Evolutionary conservation across 2,329 filamentous ascomycete genomes (phyloP), one percentile per base, ranked within the genome.

Genomic region (Hysterium pulicare): DNA sequence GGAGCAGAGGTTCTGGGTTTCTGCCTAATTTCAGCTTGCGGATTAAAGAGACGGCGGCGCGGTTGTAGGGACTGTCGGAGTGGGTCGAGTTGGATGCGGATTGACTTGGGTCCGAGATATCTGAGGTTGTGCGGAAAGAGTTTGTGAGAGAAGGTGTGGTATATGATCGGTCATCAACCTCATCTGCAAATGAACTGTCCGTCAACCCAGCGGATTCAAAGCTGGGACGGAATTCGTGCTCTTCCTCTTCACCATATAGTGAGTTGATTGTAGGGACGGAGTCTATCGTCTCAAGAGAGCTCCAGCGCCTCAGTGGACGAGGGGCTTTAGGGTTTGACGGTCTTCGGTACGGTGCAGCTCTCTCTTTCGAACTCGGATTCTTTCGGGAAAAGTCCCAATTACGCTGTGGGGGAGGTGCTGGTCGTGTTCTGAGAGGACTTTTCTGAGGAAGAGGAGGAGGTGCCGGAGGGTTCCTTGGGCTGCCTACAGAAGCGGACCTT

Each of bases 211-310:
- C 46, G 21, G 53, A 28, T 28, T 8, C 8, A 8, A 13, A 28
- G 13, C 13, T 13, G 24, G 13, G 49, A n/a, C 47, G 46, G n/a
- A 45, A 44, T n/a, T n/a, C n/a, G n/a, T n/a, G n/a, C n/a, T n/a
- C n/a, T n/a, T n/a, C n/a, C n/a, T n/a, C 22, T 47, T 48, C 45
- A 4, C 40, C 42, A 2, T 20, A 13, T 16, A 20, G 24, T 2
- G 50, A 53, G 13, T 45, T 40, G 5, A 48, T 53, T 8, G 55
- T 62, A 11, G 49, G 54, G 26, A 64, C 59, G 2, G 57, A 62
- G 13, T 53, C 51, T 38, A 64, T 64, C 4, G 61, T 64, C 38
- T 64, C 61, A 19, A 62, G 41, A 1, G 61, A 63, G 6, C 57
- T 60, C 40, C 55, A 55, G 38, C 47, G 48, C 4, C 51, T 44